phyloP scores from a whole-genome alignment of 495 filamentous ascomycete species.

The Daldinia loculata region DNA sequence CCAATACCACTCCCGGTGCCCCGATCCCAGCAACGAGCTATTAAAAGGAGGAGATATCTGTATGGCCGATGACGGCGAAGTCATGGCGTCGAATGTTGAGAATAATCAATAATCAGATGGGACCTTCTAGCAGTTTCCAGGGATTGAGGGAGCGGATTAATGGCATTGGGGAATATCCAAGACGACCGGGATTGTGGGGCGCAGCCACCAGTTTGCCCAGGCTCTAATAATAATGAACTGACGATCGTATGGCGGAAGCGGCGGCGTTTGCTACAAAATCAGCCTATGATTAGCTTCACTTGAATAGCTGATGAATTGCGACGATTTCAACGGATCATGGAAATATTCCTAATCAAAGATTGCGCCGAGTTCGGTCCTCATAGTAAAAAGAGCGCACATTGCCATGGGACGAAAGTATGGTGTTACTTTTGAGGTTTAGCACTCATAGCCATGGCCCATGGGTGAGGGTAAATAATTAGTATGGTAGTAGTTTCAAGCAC shows the following conservation, averaged over 20 bases:
- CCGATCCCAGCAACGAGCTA: slow-evolving; percentile 33
- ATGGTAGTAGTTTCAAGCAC: background rate
- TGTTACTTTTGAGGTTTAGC: slow-evolving; percentile 4
- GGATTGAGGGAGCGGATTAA: slow-evolving; percentile 19
- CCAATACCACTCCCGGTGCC: slow-evolving; percentile 50
- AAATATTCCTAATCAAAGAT: slow-evolving; percentile 11
- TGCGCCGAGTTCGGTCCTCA: slow-evolving; percentile 4
- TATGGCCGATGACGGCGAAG: slow-evolving; percentile 4
- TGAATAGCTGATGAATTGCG: slow-evolving; percentile 3
- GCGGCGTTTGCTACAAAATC: slow-evolving; percentile 26
- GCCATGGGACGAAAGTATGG: background rate
- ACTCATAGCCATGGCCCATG: background rate
- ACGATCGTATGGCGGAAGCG: slow-evolving; percentile 36
- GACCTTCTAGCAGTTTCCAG: slow-evolving; percentile 13
- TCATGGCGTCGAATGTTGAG: slow-evolving; percentile 1
- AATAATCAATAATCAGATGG: slow-evolving; percentile 3
- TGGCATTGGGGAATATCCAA: slow-evolving; percentile 24
- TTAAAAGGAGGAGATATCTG: slow-evolving; percentile 11
- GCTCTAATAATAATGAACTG: slow-evolving; percentile 33
- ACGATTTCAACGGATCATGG: slow-evolving; percentile 4
- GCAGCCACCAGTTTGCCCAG: slow-evolving; percentile 15
- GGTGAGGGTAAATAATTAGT: background rate
- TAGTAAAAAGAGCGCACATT: background rate
- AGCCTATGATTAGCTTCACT: slow-evolving; percentile 6
- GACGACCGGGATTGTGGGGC: slow-evolving; percentile 27